Base-by-base conservation (phyloP, 2,329 filamentous ascomycete species). In the Biscogniauxia marginata region DNA sequence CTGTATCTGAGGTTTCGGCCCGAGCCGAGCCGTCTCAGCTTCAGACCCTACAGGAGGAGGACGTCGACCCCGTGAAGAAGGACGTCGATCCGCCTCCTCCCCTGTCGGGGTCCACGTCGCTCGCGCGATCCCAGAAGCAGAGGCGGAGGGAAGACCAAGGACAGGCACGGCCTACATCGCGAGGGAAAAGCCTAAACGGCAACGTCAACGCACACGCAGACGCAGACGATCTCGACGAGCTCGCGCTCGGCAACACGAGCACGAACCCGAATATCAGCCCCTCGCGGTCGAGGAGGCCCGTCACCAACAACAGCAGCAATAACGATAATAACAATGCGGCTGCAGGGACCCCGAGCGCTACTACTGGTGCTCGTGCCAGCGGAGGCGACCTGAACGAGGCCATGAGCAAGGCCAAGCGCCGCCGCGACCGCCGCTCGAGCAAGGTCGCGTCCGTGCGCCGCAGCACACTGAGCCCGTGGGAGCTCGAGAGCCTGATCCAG, bases 381-480 rank as follows among this genome's bases (percentile, higher is more conserved):
- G 16, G 7, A 49, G 46, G 48, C 44, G 53, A 52, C 21, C 46
- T 52, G 11, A 47, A 46, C 6, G 47, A 30, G 34, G 19, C 46
- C 24, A 52, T 24, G 23, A 64, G 65, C 45, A 61, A 65, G 50
- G 70, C 72, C 3, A 77, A 77, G 70, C 75, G 80, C 25, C 83
- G 82, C 68, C 75, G 80, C 45, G 83, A 77, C 66, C 77, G 73
- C 70, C 81, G 75, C 69, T 78, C 71, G 65, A 85, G 69, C 71
- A 87, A 76, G 75, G 77, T 71, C 7, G 78, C 84, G 2, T 87
- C 81, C 57, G 77, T 88, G 67, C 79, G 89, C 67, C 81, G 90
- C 70, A 91, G 88, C 66, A 93, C 89, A 19, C 75, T 93, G 25
- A 91, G 84, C 65, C 85, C 88, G 3, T 88, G 87, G 78, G 90